phyloP scores from a whole-genome alignment of 306 rosid genomes.

The Cyamopsis tetragonoloba region DNA sequence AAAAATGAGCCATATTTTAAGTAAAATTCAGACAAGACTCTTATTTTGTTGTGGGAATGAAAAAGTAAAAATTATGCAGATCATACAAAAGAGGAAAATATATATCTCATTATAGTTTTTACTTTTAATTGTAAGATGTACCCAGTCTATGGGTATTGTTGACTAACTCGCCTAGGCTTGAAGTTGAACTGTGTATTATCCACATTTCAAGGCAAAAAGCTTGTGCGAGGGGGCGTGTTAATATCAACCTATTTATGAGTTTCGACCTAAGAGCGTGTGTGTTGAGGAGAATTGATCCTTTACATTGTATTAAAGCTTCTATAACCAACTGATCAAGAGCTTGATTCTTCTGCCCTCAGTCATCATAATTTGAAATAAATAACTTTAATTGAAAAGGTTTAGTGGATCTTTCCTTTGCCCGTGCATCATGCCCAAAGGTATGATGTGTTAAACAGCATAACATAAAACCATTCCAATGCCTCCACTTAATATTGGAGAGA shows the following conservation, averaged over 20 bases:
- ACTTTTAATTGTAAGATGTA: background rate
- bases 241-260: background rate
- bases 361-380: background rate
- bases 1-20: background rate
- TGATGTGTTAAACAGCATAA: background rate
- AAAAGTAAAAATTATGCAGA: no score
- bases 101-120: background rate
- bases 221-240: background rate
- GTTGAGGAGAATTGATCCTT: background rate
- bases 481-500: background rate
- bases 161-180: background rate
- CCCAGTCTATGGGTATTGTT: background rate
- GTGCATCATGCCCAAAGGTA: background rate
- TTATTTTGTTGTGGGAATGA: constrained; percentile 2
- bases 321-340: background rate
- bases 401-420: background rate
- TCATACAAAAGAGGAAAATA: constrained; percentile 2
- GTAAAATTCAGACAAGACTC: background rate
- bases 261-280: background rate
- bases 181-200: background rate
- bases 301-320: background rate
- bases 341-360: background rate
- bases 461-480: background rate
- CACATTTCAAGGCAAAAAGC: background rate
- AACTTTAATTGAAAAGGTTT: background rate